Evolutionary conservation across 345 rosid species (phyloP), one percentile per base, ranked within the genome.

Genomic region (Brassica nigra): DNA sequence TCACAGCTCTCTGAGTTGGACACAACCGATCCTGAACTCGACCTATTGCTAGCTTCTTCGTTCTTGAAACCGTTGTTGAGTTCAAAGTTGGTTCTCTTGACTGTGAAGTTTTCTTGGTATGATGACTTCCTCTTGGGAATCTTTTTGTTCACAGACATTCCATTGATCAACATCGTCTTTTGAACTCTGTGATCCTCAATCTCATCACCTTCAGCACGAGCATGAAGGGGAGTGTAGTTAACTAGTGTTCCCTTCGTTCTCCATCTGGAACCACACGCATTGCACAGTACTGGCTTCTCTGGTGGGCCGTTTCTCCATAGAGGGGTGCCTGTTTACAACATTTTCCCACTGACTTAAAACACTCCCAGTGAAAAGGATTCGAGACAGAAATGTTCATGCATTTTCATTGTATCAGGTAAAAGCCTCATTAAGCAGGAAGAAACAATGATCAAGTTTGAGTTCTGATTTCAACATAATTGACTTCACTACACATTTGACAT

Each of bases 11-110:
- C 98, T 0, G 98, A 89, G 79, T 96, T 93, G 33, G 98, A 96
- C 76, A 93, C 84, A 64, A 95, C 99, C 6, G 99, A 96, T 1
- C 99, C 99, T n/a, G 98, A 96, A 84, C 99, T 96, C 11, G 98
- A 96, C 62, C 95, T 89, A 55, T 96, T 93, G 82, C 97, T 93
- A 16, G 81, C 74, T 83, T 92, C 97, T 81, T 96, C 99, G 63
- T 76, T 88, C 76, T 82, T 82, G 68, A 85, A 87, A 76, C 87
- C 90, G 30, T 82, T 86, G 64, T 58, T 80, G 84, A 87, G 85
- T 64, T 90, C 94, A 42, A 84, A 71, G 57, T 65, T 36, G 58
- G 79, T 59, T 59, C 85, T 88, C 68, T 84, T 86, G 54, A 81
- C 77, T 14, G 84, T 79, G 55, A 87, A 57, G 44, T 70, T 80